Evolutionary conservation across 139 green algal genomes (phyloP).

Genomic region (Chlorella sp.): DNA sequence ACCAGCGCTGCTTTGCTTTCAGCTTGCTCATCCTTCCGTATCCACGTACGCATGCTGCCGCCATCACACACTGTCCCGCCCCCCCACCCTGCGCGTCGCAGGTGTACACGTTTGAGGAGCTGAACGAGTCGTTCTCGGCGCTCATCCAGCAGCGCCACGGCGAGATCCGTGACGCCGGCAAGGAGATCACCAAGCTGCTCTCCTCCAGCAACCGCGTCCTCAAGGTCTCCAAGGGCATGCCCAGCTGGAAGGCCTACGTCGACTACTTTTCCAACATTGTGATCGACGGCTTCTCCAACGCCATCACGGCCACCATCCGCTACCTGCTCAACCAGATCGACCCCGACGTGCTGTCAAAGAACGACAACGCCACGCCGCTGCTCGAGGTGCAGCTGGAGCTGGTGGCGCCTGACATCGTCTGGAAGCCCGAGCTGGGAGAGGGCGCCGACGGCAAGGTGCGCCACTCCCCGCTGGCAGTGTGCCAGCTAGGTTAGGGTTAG

Average conservation of each 20-base stretch:
- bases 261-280: constrained; percentile 79
- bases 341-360: constrained; percentile 51
- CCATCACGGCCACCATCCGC: constrained; percentile 57
- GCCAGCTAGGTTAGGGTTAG: too few species aligned
- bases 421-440: constrained; percentile 69
- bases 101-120: constrained; percentile 72
- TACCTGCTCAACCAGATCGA: constrained; percentile 63
- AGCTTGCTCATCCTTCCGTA: too few species aligned
- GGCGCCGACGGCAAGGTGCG: constrained; percentile 13
- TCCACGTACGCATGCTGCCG: too few species aligned
- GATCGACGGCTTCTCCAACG: constrained; percentile 64
- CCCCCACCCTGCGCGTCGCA: neutral
- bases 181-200: constrained; percentile 80
- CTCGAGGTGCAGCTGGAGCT: constrained; percentile 83
- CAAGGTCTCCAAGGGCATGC: constrained; percentile 65
- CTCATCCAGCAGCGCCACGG: constrained; percentile 47
- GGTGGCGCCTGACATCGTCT: constrained; percentile 68
- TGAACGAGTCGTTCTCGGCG: constrained; percentile 46
- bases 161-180: constrained; percentile 59
- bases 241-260: constrained; percentile 71
- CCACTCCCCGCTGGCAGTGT: too few species aligned
- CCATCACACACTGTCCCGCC: too few species aligned
- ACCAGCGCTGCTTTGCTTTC: too few species aligned
- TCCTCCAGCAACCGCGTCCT: constrained; percentile 64
- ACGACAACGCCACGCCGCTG: constrained; percentile 55